Base-by-base conservation (phyloP, 192 early-diverging fungal genomes). In the Podila verticillata region DNA sequence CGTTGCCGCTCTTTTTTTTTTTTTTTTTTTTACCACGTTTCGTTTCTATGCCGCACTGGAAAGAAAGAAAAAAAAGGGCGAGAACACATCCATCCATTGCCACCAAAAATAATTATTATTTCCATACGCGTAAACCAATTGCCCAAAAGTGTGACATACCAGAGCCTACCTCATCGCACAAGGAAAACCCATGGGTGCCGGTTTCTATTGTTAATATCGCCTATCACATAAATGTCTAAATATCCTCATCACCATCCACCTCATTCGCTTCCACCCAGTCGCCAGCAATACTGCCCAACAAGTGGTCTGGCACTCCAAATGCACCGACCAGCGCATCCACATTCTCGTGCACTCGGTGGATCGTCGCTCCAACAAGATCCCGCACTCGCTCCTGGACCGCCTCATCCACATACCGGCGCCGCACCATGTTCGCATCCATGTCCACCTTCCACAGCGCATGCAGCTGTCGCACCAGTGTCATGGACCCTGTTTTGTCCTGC, bases 381-480 rank as follows among this genome's bases (percentile, higher is more conserved):
- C 66, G 51, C 24, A 68, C 44, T 7, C 66, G 51, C 15, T 68
- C 66, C 26, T 68, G 66, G 22, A 68, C 57, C 4, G 34, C 22
- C 32, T 68, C 66, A 17, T 68, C 66, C 24, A 68, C 15, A 39
- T 68, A 68, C 2, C 66, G 66, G 26, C 66, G 39, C 24, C 66
- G 34, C 26, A 68, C 57, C 35, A 68, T 59, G 26, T 68, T 59
- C 5, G 56, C 12, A 19, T 59, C 57, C 66, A 48, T 68, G 26
- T 68, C 66, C 35, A 68, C 13, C 34, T 58, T 68, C 66, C 66
- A 68, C 15, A 68, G 66, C 15, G 66, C 66, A 19, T 68, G 66
- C 35, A 68, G 32, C 44, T 68, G 66, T 26, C 66, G 57, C 0
- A 68, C 35, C 15, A 68, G 22, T 0, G 66, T 59, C 32, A 68